Conservation (phyloP, 208 protist species). For the Leishmania amazonensis region DNA sequence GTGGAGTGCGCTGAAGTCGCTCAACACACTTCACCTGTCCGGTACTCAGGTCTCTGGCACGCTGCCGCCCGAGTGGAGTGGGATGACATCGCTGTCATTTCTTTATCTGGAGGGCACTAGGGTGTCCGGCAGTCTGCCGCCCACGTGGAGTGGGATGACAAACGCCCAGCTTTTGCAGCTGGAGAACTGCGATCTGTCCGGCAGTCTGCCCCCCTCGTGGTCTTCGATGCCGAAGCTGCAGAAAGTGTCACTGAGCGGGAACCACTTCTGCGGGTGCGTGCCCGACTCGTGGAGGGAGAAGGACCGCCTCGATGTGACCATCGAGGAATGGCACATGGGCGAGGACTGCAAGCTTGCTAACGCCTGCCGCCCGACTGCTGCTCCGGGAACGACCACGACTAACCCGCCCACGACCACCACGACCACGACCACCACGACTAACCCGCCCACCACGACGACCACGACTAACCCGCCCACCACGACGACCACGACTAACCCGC, state of each 20-base stretch:
- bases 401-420: no score
- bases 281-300: neutral
- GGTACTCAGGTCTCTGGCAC: neutral
- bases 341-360: neutral
- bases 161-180: neutral
- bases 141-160: neutral
- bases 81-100: neutral
- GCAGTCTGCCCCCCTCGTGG: conserved; percentile 4
- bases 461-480: neutral
- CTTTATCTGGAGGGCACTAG: neutral
- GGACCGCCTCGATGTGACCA: neutral
- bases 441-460: neutral
- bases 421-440: no score
- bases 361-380: neutral
- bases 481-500: neutral
- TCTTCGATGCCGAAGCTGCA: neutral
- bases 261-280: neutral
- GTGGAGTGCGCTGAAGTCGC: no score
- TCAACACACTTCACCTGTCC: no score
- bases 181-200: neutral
- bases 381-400: no score
- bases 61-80: neutral
- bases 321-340: neutral
- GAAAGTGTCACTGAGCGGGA: neutral
- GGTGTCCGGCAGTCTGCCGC: neutral